Percentiles rank a stretch among this genome's conserved stretches.
Conservation (phyloP, 2,329 filamentous ascomycete species). For the Neofusicoccum sp. region DNA sequence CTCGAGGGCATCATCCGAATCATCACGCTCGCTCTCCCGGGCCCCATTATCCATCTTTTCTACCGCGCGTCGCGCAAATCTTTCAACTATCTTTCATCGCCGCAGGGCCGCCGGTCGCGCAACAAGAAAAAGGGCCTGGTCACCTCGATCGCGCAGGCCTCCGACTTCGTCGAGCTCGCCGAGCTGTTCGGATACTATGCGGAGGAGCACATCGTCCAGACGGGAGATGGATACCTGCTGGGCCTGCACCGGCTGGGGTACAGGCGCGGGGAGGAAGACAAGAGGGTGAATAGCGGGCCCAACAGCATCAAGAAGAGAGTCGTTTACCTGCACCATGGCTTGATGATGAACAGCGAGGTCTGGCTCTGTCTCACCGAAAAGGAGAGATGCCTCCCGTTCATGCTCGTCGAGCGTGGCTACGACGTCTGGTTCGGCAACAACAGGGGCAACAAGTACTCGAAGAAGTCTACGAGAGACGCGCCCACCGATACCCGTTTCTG, state of each 20-base stretch:
- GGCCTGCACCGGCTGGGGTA: slow-evolving; percentile 87
- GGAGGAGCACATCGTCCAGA: slow-evolving; percentile 95
- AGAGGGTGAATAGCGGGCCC: slow-evolving; percentile 72
- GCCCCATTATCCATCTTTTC: slow-evolving; percentile 77
- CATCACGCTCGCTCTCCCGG: slow-evolving; percentile 83
- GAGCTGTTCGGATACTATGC: slow-evolving; percentile 87
- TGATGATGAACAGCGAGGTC: slow-evolving; percentile 98
- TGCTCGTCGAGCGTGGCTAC: slow-evolving; percentile 85
- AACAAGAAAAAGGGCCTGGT: slow-evolving; percentile 74
- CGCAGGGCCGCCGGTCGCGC: slow-evolving; percentile 68
- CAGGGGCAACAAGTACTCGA: slow-evolving; percentile 97
- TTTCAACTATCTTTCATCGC: slow-evolving; percentile 77
- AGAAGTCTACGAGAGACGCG: slow-evolving; percentile 79
- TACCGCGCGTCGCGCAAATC: slow-evolving; percentile 80
- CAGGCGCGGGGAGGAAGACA: slow-evolving; percentile 78
- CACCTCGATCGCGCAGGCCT: slow-evolving; percentile 77
- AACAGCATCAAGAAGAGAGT: slow-evolving; percentile 77
- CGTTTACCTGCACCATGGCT: slow-evolving; percentile 90
- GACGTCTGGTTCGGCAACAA: slow-evolving; percentile 99
- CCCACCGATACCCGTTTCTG: slow-evolving; percentile 81
- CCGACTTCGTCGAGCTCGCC: slow-evolving; percentile 94
- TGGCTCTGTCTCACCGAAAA: slow-evolving; percentile 93
- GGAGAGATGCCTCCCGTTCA: slow-evolving; percentile 83
- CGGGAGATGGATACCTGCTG: slow-evolving; percentile 88
- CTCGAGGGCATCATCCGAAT: slow-evolving; percentile 83